Conservation (phyloP, 1,284 basidiomycete genomes). For the Wolfiporia cocos region DNA sequence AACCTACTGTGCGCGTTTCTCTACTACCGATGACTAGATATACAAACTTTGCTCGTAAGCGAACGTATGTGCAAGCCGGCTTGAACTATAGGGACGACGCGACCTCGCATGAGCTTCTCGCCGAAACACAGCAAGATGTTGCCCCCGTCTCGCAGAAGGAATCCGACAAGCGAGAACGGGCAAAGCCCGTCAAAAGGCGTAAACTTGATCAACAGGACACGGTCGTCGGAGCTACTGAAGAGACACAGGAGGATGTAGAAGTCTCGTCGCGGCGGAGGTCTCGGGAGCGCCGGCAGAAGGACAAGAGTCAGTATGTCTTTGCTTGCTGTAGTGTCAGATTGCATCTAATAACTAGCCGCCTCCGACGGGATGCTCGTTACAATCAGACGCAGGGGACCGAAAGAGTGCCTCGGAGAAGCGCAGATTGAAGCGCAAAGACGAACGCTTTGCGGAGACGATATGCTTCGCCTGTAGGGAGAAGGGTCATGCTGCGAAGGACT, state of each 20-base stretch:
- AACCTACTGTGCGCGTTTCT: not conserved
- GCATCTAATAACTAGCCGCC: no score
- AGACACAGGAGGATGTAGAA: no score
- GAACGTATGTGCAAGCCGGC: slow-evolving; percentile 64
- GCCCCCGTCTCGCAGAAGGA: not conserved
- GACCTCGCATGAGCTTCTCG: not conserved
- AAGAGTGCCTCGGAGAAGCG: slow-evolving; percentile 47
- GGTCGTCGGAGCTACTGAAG: no score
- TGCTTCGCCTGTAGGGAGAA: slow-evolving; percentile 87
- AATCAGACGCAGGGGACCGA: slow-evolving; percentile 6
- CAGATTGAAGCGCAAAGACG: slow-evolving; percentile 60
- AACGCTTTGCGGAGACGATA: slow-evolving; percentile 54
- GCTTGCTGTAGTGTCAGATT: no score
- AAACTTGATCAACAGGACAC: no score
- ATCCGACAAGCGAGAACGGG: not conserved
- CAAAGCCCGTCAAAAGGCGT: no score
- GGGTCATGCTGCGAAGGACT: slow-evolving; percentile 84
- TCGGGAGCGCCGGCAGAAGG: no score
- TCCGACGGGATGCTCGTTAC: no score
- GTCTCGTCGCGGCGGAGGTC: no score
- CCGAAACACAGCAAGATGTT: slow-evolving; percentile 5
- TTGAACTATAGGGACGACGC: slow-evolving; percentile 29
- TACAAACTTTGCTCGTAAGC: slow-evolving; percentile 65
- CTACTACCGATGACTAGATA: slow-evolving; percentile 55
- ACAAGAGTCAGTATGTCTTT: no score